Conservation (phyloP, 305 asterid genomes). For the Fraxinus sp. region DNA sequence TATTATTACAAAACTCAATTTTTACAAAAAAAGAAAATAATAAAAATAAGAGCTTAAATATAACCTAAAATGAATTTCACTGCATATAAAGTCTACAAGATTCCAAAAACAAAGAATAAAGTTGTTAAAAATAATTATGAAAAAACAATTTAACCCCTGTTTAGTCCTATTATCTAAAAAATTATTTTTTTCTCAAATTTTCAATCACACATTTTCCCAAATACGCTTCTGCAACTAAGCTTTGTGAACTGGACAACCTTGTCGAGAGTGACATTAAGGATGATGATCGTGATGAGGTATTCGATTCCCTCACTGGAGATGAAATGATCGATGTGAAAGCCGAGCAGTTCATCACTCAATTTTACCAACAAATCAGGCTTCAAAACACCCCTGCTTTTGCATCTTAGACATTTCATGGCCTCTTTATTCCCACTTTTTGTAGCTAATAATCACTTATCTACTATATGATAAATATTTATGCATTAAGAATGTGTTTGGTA, state of each 20-base stretch:
- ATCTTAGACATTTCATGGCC: background rate
- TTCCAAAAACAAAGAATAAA: too few relatives aligned
- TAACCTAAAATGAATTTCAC: too few relatives aligned
- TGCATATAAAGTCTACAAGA: too few relatives aligned
- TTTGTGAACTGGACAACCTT: background rate
- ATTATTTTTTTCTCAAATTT: too few relatives aligned
- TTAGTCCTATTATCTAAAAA: too few relatives aligned
- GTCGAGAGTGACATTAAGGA: background rate
- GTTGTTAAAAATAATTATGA: too few relatives aligned
- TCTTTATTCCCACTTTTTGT: background rate
- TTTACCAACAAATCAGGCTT: constrained; percentile 35
- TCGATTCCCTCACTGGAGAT: constrained; percentile 33
- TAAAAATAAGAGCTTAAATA: too few relatives aligned
- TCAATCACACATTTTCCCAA: too few relatives aligned
- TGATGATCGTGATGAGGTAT: constrained; percentile 32
- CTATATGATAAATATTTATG: background rate
- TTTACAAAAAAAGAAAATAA: too few relatives aligned
- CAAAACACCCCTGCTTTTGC: constrained; percentile 9
- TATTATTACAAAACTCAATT: too few relatives aligned
- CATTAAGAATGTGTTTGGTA: background rate
- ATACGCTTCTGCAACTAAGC: background rate
- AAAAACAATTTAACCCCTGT: too few relatives aligned
- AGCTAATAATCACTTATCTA: background rate
- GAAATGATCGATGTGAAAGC: constrained; percentile 41
- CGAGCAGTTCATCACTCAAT: constrained; percentile 38